Evolutionary conservation across 1,139 yeast genomes (phyloP), one percentile per base, ranked within the genome.

Genomic region (Blastobotrys elegans): DNA sequence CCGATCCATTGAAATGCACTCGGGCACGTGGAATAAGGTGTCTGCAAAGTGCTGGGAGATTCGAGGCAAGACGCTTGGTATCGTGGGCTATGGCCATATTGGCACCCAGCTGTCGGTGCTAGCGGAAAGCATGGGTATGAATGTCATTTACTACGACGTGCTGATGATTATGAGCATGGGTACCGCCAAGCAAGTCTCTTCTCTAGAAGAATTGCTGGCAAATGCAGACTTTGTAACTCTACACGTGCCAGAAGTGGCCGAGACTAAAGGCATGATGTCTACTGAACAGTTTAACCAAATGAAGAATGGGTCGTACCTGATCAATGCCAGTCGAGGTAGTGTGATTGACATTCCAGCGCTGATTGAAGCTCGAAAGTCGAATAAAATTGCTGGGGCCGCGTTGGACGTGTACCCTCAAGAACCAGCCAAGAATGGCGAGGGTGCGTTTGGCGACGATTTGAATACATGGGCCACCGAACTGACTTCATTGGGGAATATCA

Each of bases 101-200:
- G 99, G 99, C 61, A 75, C 97, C 40, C 99, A 92, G 72, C 81
- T 92, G 66, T 86, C 96, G 6, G 98, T 92, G 20, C 75, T 92
- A 59, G 97, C 99, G 42, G 99, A 92, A 75, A 81, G 97, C 40
- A 83, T 92, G 83, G 99, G 99, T 72, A 85, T 92, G 96, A 86
- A 85, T 59, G 97, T 92, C 50, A 74, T 92, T 55, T 92, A 92
- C 73, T 89, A 89, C 68, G 99, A 92, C 69, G 84, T 87, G 40
- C 68, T 79, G 50, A 89, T 90, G 79, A 88, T 92, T 67, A 92
- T 92, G 99, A 76, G 96, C 26, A 76, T 92, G 68, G 99, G 99
- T 74, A 90, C 89, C 67, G 95, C 98, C 51, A 86, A 84, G 67
- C 99, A 92, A 74, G 96, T 90, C 50, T 72, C 80, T 31, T 77